Percentiles rank a stretch among this genome's conserved stretches.
These are phyloP conservation scores for Dipodascopsis tothii DNA, from an alignment of 805 yeast species.

Conservation along the genomic window DNA sequence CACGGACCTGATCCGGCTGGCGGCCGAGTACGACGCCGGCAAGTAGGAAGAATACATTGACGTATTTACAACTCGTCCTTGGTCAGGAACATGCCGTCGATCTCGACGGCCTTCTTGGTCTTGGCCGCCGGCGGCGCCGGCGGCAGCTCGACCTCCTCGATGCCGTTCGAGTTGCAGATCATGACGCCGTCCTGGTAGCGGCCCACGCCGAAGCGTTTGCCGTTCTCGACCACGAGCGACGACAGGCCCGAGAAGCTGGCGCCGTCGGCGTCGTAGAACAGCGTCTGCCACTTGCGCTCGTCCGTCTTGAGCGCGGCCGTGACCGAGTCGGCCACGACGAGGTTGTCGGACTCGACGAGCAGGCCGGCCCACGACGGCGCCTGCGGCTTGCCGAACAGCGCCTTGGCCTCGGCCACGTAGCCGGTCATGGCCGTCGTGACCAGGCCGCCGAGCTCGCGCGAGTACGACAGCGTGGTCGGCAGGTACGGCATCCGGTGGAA, in stretches of 20 bases:
- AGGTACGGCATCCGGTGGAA: conserved; percentile 19
- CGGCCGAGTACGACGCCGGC: not conserved
- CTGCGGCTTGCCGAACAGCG: conserved; percentile 13
- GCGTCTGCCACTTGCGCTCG: conserved; percentile 20
- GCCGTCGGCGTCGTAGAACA: conserved; percentile 20
- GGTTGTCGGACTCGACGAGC: conserved; percentile 11
- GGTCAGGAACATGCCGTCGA: conserved; percentile 18
- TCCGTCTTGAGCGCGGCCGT: conserved; percentile 7
- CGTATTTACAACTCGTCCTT: conserved; percentile 17
- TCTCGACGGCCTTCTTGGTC: conserved; percentile 6
- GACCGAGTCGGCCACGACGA: conserved; percentile 18
- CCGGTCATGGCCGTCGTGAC: conserved; percentile 11
- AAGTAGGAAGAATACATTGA: too few relatives aligned
- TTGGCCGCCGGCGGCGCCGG: not conserved
- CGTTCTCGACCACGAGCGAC: conserved; percentile 19
- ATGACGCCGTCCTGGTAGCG: conserved; percentile 20
- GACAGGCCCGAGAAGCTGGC: conserved; percentile 13
- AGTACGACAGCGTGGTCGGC: conserved; percentile 18
- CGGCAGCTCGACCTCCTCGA: conserved; percentile 18
- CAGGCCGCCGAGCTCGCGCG: conserved; percentile 16
- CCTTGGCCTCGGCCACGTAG: conserved; percentile 14
- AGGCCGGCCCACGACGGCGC: conserved; percentile 21
- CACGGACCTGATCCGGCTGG: not conserved
- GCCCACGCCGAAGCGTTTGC: conserved; percentile 20
- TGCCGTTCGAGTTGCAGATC: conserved; percentile 19